Evolutionary conservation across 345 rosid species (phyloP).

Genomic region (Pelargonium nanum): DNA sequence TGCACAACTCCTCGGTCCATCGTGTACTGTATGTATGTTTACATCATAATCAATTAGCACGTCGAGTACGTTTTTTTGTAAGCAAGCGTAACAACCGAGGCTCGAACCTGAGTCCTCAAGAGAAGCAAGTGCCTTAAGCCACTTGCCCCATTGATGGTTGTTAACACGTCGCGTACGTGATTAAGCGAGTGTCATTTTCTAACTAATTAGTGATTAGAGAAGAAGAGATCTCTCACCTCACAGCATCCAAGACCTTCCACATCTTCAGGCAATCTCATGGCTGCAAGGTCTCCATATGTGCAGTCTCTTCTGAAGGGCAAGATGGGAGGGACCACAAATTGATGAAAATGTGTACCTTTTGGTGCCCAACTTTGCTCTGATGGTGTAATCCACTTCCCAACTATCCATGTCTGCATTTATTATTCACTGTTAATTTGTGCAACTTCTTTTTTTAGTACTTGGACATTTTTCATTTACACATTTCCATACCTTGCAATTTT

Average conservation of each 20-base stretch:
- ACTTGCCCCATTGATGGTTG: no score
- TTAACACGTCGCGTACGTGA: no score
- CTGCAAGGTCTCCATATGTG: constrained; percentile 91
- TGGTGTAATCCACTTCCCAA: constrained; percentile 93
- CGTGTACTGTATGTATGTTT: constrained; percentile 94
- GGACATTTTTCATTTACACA: no score
- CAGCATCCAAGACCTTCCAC: constrained; percentile 83
- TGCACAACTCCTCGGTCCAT: constrained; percentile 96
- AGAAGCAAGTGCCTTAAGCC: no score
- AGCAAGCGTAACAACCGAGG: no score
- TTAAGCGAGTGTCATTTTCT: no score
- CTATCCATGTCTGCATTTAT: constrained; percentile 73
- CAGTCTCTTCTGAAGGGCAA: constrained; percentile 66
- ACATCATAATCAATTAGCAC: no score
- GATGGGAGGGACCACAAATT: constrained; percentile 94
- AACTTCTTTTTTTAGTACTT: no score
- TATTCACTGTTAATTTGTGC: no score
- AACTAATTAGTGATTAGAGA: no score
- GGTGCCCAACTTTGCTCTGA: constrained; percentile 95
- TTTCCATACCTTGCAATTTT: constrained; percentile 58
- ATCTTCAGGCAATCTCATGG: constrained; percentile 83
- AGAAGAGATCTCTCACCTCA: constrained; percentile 41
- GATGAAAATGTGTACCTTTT: constrained; percentile 81
- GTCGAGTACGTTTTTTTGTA: no score
- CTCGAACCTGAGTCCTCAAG: no score